Base-by-base conservation (phyloP, 352 stramenopile species). In the Phytophthora hybrid region DNA sequence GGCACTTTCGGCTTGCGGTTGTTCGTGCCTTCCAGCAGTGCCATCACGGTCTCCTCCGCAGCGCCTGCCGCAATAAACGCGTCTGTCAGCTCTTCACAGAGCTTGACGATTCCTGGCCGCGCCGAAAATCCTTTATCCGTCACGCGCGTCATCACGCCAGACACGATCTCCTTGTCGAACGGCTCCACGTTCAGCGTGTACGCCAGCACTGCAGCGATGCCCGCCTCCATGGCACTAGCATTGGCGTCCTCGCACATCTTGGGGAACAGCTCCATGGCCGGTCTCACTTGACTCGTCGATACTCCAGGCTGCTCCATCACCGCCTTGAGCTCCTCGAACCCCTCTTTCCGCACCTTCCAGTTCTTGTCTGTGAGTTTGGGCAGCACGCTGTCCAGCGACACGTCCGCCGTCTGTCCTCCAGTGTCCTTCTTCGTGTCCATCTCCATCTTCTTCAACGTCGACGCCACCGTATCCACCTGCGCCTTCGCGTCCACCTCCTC, bases 1-100 rank as follows among this genome's bases (percentile, higher is more conserved):
- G 91, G 89, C 0, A 95, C 89, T 32, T 97, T 97, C 1, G 89
- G 91, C 59, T 97, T 97, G 47, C 91, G 92, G 69, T 96, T 95
- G 47, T 90, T 93, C 3, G 89, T 93, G 31, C 89, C 91, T 88
- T 96, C 89, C 21, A 97, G 77, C 1, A 97, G 63, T 21, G 88
- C 83, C 5, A 44, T 73, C 10, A 95, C 77, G 5, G 91, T 96
- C 46, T 94, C 84, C 71, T 95, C 88, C 1, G 81, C 89, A 8
- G 89, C 90, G 18, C 89, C 88, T 8, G 81, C 82, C 72, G 91
- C 87, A 54, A 97, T 82, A 65, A 96, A 94, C 9, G 80, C 83
- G 4, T 79, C 73, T 8, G 93, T 88, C 8, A 97, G 72, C 21
- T 96, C 88, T 66, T 94, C 89, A 51, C 89, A 91, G 14, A 95